Evolutionary conservation across 2,329 filamentous ascomycete genomes (phyloP).

Genomic region (Herpotrichia juniperi): DNA sequence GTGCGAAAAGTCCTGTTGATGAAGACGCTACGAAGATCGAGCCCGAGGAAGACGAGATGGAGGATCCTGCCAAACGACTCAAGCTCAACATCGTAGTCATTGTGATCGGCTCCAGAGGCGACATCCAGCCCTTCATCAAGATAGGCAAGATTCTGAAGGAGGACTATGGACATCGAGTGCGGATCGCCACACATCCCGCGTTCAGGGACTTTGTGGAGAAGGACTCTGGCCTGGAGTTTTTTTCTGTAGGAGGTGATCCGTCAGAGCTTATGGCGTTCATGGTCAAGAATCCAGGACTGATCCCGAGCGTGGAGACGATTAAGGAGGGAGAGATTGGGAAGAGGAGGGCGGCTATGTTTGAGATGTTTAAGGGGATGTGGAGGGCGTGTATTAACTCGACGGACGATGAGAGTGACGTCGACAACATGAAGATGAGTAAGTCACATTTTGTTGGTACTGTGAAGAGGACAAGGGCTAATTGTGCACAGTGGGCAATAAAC

Average conservation of each 20-base stretch:
- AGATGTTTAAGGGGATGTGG: constrained; percentile 87
- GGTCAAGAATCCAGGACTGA: constrained; percentile 82
- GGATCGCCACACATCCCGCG: constrained; percentile 78
- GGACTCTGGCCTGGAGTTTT: constrained; percentile 77
- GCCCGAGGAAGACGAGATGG: constrained; percentile 42
- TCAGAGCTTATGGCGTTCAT: constrained; percentile 86
- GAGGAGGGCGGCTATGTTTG: constrained; percentile 72
- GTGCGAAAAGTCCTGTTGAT: constrained; percentile 25
- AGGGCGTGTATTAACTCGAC: constrained; percentile 75
- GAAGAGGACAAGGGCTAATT: background rate
- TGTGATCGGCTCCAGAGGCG: constrained; percentile 80
- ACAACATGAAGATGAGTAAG: constrained; percentile 64
- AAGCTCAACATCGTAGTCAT: constrained; percentile 80
- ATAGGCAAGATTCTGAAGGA: constrained; percentile 75
- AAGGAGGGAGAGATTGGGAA: constrained; percentile 74
- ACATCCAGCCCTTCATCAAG: constrained; percentile 80
- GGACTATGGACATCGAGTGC: constrained; percentile 73
- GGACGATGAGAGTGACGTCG: constrained; percentile 68
- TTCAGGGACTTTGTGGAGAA: constrained; percentile 78
- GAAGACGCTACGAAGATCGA: constrained; percentile 25
- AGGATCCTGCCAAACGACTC: constrained; percentile 47
- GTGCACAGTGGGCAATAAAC: constrained; percentile 58
- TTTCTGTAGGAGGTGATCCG: constrained; percentile 79
- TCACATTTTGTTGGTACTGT: background rate
- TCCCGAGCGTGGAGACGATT: constrained; percentile 75